A percentile compares a stretch with the other conserved stretches of the same genome.
Evolutionary conservation across 2,329 filamentous ascomycete species (phyloP).

Genomic region (Westerdykella ornata): DNA sequence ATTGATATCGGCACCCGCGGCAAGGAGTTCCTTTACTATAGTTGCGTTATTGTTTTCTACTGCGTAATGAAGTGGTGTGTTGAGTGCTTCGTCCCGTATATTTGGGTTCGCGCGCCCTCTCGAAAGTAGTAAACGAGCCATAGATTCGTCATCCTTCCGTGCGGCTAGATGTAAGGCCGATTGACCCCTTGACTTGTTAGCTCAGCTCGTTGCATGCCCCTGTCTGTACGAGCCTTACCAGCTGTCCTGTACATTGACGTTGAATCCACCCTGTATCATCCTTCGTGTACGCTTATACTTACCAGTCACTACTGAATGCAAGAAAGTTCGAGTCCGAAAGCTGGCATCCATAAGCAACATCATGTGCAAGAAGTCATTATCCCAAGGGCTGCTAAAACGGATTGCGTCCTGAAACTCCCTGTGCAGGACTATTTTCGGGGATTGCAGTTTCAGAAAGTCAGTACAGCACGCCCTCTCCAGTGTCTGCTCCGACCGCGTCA

Average conservation of each 20-base stretch:
- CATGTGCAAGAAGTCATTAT: constrained; percentile 4
- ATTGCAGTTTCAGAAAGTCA: background rate
- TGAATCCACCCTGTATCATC: constrained; percentile 1
- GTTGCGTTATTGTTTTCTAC: constrained; percentile 4
- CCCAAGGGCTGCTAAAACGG: constrained; percentile 1
- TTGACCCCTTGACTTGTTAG: background rate
- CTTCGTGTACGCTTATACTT: background rate
- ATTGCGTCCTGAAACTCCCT: constrained; percentile 1
- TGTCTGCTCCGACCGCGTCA: background rate
- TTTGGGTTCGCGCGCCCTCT: constrained; percentile 3
- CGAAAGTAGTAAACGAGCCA: constrained; percentile 1
- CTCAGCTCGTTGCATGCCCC: too few relatives aligned
- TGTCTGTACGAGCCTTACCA: background rate
- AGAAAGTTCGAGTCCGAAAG: constrained; percentile 3
- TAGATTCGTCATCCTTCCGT: constrained; percentile 1
- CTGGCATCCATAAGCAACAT: constrained; percentile 3
- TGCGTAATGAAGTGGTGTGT: constrained; percentile 6
- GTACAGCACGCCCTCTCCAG: too few relatives aligned
- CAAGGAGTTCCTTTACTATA: constrained; percentile 2
- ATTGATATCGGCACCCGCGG: constrained; percentile 4
- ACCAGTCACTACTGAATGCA: constrained; percentile 2
- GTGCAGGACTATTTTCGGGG: constrained; percentile 1
- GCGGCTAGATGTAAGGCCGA: constrained; percentile 5
- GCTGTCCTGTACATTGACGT: constrained; percentile 4
- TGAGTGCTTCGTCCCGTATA: constrained; percentile 2